Percentiles rank a stretch among this genome's conserved stretches.
phyloP scores from a whole-genome alignment of 805 yeast species.

The Ogataea parapolymorpha region DNA sequence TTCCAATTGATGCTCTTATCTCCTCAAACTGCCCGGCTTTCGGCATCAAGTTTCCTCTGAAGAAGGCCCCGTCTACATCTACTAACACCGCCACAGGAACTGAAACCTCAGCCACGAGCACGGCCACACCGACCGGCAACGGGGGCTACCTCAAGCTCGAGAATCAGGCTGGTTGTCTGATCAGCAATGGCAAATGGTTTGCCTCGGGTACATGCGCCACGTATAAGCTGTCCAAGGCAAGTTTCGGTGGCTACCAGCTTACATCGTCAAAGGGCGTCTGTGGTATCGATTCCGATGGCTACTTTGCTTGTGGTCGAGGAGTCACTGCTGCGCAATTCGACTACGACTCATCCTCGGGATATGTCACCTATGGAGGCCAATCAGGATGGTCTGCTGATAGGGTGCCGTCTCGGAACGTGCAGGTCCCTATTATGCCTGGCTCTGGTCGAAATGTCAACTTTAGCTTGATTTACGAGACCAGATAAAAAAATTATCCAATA shows the following conservation, averaged over 20 bases:
- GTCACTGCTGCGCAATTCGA: slow-evolving; percentile 55
- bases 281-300: slow-evolving; percentile 38
- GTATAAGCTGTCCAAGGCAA: slow-evolving; percentile 52
- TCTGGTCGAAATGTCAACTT: slow-evolving; percentile 36
- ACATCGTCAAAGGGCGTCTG: slow-evolving; percentile 75
- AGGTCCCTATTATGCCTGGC: slow-evolving; percentile 48
- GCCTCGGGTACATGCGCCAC: slow-evolving; percentile 82
- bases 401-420: slow-evolving; percentile 43
- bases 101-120: slow-evolving; percentile 33
- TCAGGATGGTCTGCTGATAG: slow-evolving; percentile 55
- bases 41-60: slow-evolving; percentile 74
- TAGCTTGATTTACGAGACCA: slow-evolving; percentile 34
- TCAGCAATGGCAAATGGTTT: slow-evolving; percentile 85
- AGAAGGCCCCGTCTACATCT: slow-evolving; percentile 36
- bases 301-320: slow-evolving; percentile 30
- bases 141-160: slow-evolving; percentile 49
- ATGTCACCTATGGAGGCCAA: slow-evolving; percentile 59
- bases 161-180: slow-evolving; percentile 68
- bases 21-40: slow-evolving; percentile 61
- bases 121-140: slow-evolving; percentile 33
- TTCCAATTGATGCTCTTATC: slow-evolving; percentile 56
- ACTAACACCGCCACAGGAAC: slow-evolving; percentile 24
- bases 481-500: background rate
- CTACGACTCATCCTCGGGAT: slow-evolving; percentile 42
- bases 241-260: slow-evolving; percentile 71